These are phyloP conservation scores for Candida easanensis DNA, from an alignment of 805 yeast species.

Conservation along the genomic window DNA sequence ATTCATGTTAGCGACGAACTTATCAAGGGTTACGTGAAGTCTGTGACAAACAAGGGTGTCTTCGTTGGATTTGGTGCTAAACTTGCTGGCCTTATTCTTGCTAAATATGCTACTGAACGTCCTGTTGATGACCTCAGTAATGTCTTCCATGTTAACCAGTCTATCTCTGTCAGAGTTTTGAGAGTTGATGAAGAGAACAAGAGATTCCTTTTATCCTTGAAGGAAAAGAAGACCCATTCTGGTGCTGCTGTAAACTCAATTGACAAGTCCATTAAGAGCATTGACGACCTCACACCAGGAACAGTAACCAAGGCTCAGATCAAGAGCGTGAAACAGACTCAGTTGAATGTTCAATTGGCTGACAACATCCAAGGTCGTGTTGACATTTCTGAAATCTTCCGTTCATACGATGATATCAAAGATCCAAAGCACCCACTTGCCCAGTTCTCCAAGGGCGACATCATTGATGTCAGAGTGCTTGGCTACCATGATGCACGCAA, in stretches of 20 bases:
- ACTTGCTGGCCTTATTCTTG: slow-evolving; percentile 79
- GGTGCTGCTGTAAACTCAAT: slow-evolving; percentile 51
- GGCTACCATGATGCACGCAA: slow-evolving; percentile 75
- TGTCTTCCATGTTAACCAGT: slow-evolving; percentile 61
- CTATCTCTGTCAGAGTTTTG: slow-evolving; percentile 65
- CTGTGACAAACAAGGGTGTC: slow-evolving; percentile 75
- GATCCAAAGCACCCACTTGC: slow-evolving; percentile 58
- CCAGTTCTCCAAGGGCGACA: slow-evolving; percentile 55
- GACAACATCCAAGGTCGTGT: slow-evolving; percentile 78
- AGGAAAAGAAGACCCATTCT: slow-evolving; percentile 31
- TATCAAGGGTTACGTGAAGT: slow-evolving; percentile 73
- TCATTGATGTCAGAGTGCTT: slow-evolving; percentile 60
- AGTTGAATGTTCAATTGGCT: slow-evolving; percentile 71
- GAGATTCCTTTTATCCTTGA: slow-evolving; percentile 68
- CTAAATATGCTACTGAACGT: slow-evolving; percentile 62
- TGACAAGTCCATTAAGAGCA: slow-evolving; percentile 46
- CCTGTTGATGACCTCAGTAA: slow-evolving; percentile 51
- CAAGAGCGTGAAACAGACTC: slow-evolving; percentile 64
- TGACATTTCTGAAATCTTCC: slow-evolving; percentile 70
- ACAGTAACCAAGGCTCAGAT: slow-evolving; percentile 56
- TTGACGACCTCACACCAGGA: slow-evolving; percentile 59
- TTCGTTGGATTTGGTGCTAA: slow-evolving; percentile 80
- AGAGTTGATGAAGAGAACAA: slow-evolving; percentile 65
- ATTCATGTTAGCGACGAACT: slow-evolving; percentile 44
- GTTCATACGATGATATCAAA: slow-evolving; percentile 48